These are phyloP conservation scores for Dioscorea cayenensis DNA, from an alignment of 116 monocot species.

Conservation along the genomic window DNA sequence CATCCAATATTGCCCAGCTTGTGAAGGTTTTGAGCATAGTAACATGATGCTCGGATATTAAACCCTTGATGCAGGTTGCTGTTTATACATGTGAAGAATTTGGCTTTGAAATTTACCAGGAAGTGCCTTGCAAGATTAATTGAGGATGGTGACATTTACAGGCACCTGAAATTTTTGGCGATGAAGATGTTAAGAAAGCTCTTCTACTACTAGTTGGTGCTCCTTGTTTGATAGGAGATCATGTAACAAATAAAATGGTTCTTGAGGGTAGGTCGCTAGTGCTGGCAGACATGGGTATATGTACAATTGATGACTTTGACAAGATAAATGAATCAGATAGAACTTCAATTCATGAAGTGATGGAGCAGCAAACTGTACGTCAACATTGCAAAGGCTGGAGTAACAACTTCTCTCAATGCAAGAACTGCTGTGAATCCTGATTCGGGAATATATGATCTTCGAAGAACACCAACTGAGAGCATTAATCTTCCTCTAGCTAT, in stretches of 20 bases:
- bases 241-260: slow-evolving; percentile 86
- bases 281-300: slow-evolving; percentile 90
- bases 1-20: slow-evolving; percentile 91
- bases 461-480: slow-evolving; percentile 95
- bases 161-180: slow-evolving; percentile 99
- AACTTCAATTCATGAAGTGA: slow-evolving; percentile 97
- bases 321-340: slow-evolving; percentile 96
- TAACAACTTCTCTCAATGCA: slow-evolving; percentile 95
- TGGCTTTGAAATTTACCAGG: slow-evolving; percentile 96
- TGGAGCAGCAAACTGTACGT: slow-evolving; percentile 99
- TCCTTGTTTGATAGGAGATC: slow-evolving; percentile 57
- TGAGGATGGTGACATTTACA: slow-evolving; percentile 95
- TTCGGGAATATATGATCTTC: slow-evolving; percentile 92
- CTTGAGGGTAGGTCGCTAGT: slow-evolving; percentile 97
- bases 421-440: slow-evolving; percentile 88
- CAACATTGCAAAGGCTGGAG: slow-evolving; percentile 95
- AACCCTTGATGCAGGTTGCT: slow-evolving; percentile 98
- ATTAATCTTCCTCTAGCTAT: slow-evolving; percentile 97
- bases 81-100: slow-evolving; percentile 99
- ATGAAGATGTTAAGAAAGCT: slow-evolving; percentile 98
- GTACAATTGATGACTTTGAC: slow-evolving; percentile 88
- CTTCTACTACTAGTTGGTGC: slow-evolving; percentile 60
- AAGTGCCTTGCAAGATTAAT: slow-evolving; percentile 78
- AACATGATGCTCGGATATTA: slow-evolving; percentile 95
- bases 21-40: slow-evolving; percentile 92